A percentile compares a stretch with the other conserved stretches of the same genome.
phyloP scores from a whole-genome alignment of 306 rosid genomes.

The Acacia crassicarpa region DNA sequence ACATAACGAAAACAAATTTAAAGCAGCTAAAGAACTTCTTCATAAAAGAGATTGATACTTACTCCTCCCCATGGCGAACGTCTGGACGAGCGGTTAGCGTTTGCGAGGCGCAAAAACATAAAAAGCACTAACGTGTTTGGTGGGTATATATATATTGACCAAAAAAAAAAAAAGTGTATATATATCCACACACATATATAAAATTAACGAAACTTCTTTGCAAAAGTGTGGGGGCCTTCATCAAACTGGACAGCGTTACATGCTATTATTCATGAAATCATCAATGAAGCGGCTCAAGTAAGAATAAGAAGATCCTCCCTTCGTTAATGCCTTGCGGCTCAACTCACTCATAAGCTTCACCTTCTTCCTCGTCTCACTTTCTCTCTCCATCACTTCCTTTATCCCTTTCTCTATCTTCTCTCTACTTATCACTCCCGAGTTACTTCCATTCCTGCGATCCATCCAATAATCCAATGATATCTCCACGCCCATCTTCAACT shows the following conservation, averaged over 20 bases:
- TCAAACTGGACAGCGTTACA: no score
- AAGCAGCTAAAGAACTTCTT: no score
- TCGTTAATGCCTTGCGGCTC: background rate
- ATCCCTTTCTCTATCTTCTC: conserved; percentile 4
- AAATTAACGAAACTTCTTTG: no score
- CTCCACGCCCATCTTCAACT: background rate
- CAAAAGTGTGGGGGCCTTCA: no score
- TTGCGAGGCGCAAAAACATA: background rate
- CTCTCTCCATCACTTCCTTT: background rate
- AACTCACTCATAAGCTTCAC: background rate
- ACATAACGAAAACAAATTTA: background rate
- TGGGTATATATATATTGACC: background rate
- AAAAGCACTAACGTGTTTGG: background rate
- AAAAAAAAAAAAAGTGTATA: no score
- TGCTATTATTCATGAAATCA: background rate
- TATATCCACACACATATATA: no score
- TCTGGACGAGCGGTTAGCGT: background rate
- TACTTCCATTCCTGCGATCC: background rate
- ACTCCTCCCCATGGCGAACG: conserved; percentile 59
- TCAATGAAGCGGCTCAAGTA: background rate
- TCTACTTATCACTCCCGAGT: background rate
- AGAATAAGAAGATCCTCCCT: background rate
- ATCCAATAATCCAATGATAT: background rate
- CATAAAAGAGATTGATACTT: no score
- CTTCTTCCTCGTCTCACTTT: background rate